These are phyloP conservation scores for Podospora appendiculata DNA, from an alignment of 495 filamentous ascomycete genomes.

Conservation along the genomic window DNA sequence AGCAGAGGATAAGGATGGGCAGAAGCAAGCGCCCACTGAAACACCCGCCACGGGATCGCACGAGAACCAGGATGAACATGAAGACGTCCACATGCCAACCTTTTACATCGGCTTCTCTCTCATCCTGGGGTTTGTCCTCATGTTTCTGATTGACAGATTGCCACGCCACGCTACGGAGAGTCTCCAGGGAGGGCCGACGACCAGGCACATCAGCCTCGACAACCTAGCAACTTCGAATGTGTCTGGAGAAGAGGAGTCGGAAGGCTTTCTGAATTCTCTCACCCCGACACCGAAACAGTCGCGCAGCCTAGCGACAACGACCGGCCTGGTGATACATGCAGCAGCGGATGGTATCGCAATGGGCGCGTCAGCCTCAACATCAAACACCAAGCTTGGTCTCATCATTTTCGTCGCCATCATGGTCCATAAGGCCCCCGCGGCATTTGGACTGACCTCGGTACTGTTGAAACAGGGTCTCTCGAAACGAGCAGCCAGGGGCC, in stretches of 20 bases:
- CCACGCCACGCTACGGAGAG: constrained; percentile 59
- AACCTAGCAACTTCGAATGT: constrained; percentile 52
- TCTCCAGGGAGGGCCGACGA: constrained; percentile 43
- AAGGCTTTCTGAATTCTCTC: constrained; percentile 45
- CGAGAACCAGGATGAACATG: constrained; percentile 11
- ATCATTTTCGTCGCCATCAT: constrained; percentile 95
- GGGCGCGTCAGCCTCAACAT: constrained; percentile 71
- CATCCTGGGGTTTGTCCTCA: constrained; percentile 84
- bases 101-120: constrained; percentile 75
- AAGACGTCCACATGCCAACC: constrained; percentile 37
- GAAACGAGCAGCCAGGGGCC: constrained; percentile 75
- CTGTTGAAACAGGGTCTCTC: constrained; percentile 81
- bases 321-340: constrained; percentile 91
- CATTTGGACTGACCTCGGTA: constrained; percentile 87
- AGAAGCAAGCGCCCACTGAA: constrained; percentile 1
- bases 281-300: constrained; percentile 43
- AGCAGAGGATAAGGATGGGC: neutral
- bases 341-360: constrained; percentile 95
- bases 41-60: constrained; percentile 1
- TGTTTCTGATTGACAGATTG: constrained; percentile 92
- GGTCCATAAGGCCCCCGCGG: constrained; percentile 94
- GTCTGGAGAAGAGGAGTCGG: constrained; percentile 33
- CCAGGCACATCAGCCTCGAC: constrained; percentile 70
- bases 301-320: constrained; percentile 65
- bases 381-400: constrained; percentile 64